Evolutionary conservation across 148 eudicot genomes (phyloP).

Genomic region (Heliosperma pusillum): DNA sequence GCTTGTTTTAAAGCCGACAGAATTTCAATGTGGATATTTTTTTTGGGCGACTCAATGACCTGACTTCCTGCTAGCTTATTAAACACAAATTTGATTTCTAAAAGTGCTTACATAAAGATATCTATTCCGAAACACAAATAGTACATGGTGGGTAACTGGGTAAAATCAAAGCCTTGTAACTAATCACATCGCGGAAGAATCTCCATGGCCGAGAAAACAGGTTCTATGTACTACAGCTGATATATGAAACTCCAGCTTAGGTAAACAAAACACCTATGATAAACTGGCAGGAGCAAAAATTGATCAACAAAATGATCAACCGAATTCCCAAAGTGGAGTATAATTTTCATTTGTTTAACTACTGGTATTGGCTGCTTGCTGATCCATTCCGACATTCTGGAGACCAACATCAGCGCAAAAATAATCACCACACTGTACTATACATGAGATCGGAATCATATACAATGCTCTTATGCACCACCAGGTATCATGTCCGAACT

Average conservation of each 20-base stretch:
- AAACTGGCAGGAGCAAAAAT: too few relatives aligned
- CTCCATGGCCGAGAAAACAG: too few relatives aligned
- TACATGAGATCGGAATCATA: slow-evolving; percentile 19
- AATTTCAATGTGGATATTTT: too few relatives aligned
- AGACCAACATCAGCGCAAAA: slow-evolving; percentile 5
- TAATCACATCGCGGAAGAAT: too few relatives aligned
- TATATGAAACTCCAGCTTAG: background rate
- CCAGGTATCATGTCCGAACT: slow-evolving; percentile 33
- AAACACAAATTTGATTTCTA: too few relatives aligned
- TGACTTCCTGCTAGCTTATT: too few relatives aligned
- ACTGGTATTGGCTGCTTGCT: background rate
- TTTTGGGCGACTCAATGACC: too few relatives aligned
- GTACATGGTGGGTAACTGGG: too few relatives aligned
- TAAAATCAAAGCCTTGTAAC: background rate
- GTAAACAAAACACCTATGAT: background rate
- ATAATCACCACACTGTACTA: slow-evolving; percentile 12
- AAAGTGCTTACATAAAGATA: too few relatives aligned
- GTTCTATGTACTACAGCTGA: background rate
- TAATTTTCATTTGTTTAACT: background rate
- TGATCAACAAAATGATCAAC: background rate
- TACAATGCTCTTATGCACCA: background rate
- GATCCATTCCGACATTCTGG: background rate
- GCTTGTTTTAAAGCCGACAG: too few relatives aligned
- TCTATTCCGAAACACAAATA: too few relatives aligned
- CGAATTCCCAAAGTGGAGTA: background rate